Evolutionary conservation across 2,329 filamentous ascomycete genomes (phyloP).

Genomic region (Chaetomiaceae sp.): DNA sequence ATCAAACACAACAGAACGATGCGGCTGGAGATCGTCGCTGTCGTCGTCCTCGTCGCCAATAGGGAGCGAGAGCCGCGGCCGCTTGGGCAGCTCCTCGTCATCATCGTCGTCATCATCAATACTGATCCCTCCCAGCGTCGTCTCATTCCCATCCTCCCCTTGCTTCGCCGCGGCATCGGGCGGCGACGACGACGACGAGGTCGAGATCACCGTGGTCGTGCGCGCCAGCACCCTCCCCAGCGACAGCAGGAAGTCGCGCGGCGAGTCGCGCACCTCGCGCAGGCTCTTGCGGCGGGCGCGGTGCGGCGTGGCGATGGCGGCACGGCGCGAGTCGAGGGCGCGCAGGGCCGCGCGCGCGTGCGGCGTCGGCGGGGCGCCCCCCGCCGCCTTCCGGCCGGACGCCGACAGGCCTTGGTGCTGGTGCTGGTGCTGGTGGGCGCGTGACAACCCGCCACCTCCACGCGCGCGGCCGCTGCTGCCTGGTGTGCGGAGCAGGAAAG

Average conservation of each 20-base stretch:
- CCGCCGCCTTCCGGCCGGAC: conserved; percentile 41
- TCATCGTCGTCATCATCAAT: conserved; percentile 18
- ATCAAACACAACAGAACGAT: conserved; percentile 49
- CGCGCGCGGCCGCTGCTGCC: conserved; percentile 31
- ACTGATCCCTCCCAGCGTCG: conserved; percentile 19
- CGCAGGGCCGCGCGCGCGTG: conserved; percentile 56
- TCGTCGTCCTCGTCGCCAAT: conserved; percentile 38
- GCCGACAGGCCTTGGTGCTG: conserved; percentile 41
- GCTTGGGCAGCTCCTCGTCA: conserved; percentile 23
- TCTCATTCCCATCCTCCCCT: conserved; percentile 11
- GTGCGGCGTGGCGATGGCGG: conserved; percentile 55
- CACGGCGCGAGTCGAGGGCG: conserved; percentile 52
- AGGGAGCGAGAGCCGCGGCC: conserved; percentile 24
- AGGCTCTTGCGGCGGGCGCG: conserved; percentile 51
- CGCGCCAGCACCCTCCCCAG: conserved; percentile 51
- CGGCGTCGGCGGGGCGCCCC: conserved; percentile 35
- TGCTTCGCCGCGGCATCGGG: neutral
- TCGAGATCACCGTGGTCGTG: conserved; percentile 36
- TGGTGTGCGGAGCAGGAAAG: conserved; percentile 38
- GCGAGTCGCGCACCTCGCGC: conserved; percentile 50
- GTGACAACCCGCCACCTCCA: too few relatives aligned
- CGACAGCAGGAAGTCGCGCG: conserved; percentile 46
- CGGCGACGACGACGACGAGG: conserved; percentile 45
- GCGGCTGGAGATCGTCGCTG: conserved; percentile 49
- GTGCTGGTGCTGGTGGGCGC: too few relatives aligned